A percentile compares a stretch with the other conserved stretches of the same genome.
These are phyloP conservation scores for Phalaenopsis aphrodite DNA, from an alignment of 106 monocot species.

Conservation along the genomic window DNA sequence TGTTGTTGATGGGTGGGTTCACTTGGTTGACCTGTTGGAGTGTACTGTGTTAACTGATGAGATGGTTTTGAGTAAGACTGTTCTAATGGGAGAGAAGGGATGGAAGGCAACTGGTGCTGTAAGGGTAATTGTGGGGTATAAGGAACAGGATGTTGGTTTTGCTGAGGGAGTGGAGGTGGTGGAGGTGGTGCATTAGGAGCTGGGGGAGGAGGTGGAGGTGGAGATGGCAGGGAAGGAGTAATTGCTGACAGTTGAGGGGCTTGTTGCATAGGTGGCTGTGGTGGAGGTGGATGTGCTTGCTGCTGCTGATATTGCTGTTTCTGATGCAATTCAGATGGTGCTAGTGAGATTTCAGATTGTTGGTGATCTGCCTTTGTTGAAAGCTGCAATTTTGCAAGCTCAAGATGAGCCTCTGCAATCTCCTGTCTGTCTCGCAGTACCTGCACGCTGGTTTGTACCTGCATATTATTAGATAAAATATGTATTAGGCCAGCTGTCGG, in stretches of 20 bases:
- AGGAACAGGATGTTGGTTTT: slow-evolving; percentile 19
- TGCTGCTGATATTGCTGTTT: slow-evolving; percentile 14
- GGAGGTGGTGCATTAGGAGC: slow-evolving; percentile 37
- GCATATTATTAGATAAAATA: slow-evolving; percentile 1
- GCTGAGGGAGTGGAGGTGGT: slow-evolving; percentile 26
- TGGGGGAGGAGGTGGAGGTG: slow-evolving; percentile 16
- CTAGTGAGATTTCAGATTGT: not conserved
- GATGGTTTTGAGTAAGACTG: slow-evolving; percentile 23
- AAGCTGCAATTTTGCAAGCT: slow-evolving; percentile 48
- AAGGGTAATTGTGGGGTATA: slow-evolving; percentile 11
- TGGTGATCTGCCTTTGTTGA: slow-evolving; percentile 25
- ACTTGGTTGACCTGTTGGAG: slow-evolving; percentile 22
- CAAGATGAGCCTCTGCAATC: slow-evolving; percentile 54
- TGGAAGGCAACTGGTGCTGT: slow-evolving; percentile 27
- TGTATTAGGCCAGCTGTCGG: not conserved
- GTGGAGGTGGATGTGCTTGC: too few species aligned
- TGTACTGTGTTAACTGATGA: slow-evolving; percentile 12
- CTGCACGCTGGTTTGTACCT: slow-evolving; percentile 79
- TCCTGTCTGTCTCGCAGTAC: slow-evolving; percentile 73
- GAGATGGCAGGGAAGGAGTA: slow-evolving; percentile 13
- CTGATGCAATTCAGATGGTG: slow-evolving; percentile 12
- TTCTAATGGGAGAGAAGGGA: slow-evolving; percentile 35
- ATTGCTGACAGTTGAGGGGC: slow-evolving; percentile 11
- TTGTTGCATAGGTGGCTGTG: slow-evolving; percentile 11
- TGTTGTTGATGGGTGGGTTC: slow-evolving; percentile 18